phyloP scores from a whole-genome alignment of 768 basidiomycete species.

The Hypholoma sublateritium region DNA sequence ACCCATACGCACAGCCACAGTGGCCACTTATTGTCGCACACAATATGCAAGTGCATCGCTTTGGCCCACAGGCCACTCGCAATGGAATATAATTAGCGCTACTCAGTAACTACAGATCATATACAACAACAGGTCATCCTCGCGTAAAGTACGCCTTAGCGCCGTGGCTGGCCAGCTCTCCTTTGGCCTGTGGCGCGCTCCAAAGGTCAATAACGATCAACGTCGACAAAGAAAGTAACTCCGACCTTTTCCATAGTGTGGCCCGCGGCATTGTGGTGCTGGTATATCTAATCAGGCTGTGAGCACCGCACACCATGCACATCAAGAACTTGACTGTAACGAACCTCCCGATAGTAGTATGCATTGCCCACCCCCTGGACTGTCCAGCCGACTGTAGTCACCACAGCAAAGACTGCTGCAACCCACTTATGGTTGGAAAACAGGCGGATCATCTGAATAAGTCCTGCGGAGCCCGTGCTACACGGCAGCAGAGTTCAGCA shows the following conservation, averaged over 20 bases:
- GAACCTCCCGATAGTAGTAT: slow-evolving; percentile 76
- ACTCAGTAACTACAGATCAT: neutral
- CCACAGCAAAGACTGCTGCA: slow-evolving; percentile 76
- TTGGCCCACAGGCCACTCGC: neutral
- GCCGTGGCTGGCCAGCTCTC: slow-evolving; percentile 80
- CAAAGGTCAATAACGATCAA: neutral
- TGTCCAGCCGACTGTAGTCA: slow-evolving; percentile 87
- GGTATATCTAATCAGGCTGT: slow-evolving; percentile 26
- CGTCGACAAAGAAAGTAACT: slow-evolving; percentile 2
- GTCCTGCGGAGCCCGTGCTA: slow-evolving; percentile 91
- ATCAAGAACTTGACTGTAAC: slow-evolving; percentile 19
- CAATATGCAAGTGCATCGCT: no score
- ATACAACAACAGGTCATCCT: slow-evolving; percentile 43
- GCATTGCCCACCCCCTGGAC: slow-evolving; percentile 82
- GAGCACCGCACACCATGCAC: slow-evolving; percentile 8
- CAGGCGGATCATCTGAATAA: slow-evolving; percentile 89
- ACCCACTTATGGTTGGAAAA: slow-evolving; percentile 70
- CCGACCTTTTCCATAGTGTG: slow-evolving; percentile 85
- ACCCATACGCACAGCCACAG: slow-evolving; percentile 26
- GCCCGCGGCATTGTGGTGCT: slow-evolving; percentile 70
- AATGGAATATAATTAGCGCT: slow-evolving; percentile 1
- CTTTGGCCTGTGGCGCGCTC: slow-evolving; percentile 65
- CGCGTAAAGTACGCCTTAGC: slow-evolving; percentile 88
- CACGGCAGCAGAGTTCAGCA: slow-evolving; percentile 18
- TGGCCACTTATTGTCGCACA: neutral